Evolutionary conservation across 495 filamentous ascomycete species (phyloP), one percentile per base, ranked within the genome.

Genomic region (Copromyces sp.): DNA sequence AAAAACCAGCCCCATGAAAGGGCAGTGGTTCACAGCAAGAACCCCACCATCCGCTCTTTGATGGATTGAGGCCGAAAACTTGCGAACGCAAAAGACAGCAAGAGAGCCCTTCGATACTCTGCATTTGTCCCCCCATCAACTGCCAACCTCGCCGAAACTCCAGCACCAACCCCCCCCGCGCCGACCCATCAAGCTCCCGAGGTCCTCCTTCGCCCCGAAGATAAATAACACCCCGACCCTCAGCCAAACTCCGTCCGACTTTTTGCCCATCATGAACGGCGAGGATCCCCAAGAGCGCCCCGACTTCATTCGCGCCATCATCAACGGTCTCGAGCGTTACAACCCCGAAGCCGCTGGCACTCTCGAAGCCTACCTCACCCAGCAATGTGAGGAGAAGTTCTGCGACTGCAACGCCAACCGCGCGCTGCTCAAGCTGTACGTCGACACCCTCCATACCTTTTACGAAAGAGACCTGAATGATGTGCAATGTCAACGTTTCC

Each of bases 391-490:
- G 83, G 90, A 92, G 82, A 88, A 91, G 83, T 93, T 92, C 71
- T 95, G 94, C 82, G 96, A 99, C 84, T 93, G 90, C 84, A 97
- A 97, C 82, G 94, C 96, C 75, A 98, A 98, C 83, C 82, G 98
- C 80, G 95, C 96, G 20, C 83, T 99, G 73, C 82, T 99, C 82
- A 99, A 99, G 86, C 90, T 99, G 96, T 99, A 85, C 89, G 95
- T 93, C 24, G 53, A 17, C 24, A 17, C 39, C 45, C 39, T 70
- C 37, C n/a, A 72, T 76, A 20, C 47, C 53, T 65, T 12, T 65
- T 29, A 65, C 24, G 24, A 65, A 65, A 65, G 29, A 70, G 71
- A 72, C 77, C 75, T 80, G 77, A 42, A 84, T 89, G 92, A 97
- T 93, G 93, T 91, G 87, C 79, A 82, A 88, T 47, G 78, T 87